Evolutionary conservation across 1,284 basidiomycete genomes (phyloP).

Genomic region (Ustilago loliicola): DNA sequence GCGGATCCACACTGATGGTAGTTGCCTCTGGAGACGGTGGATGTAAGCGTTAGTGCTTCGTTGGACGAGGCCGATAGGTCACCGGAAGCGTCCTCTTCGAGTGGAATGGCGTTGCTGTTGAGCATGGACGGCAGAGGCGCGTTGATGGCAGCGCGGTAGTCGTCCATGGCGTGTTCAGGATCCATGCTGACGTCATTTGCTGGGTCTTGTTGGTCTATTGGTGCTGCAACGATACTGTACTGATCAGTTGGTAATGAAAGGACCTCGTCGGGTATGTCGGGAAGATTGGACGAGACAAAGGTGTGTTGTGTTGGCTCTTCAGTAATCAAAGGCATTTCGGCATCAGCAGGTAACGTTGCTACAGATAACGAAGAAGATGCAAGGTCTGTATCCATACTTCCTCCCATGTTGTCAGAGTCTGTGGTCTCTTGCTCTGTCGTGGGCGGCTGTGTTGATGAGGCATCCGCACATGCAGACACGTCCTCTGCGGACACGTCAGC

Average conservation of each 20-base stretch:
- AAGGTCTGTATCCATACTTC: constrained; percentile 7
- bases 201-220: constrained; percentile 19
- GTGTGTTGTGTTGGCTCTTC: constrained; percentile 24
- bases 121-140: constrained; percentile 53
- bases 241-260: constrained; percentile 26
- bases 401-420: not conserved
- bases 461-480: constrained; percentile 5
- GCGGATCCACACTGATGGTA: constrained; percentile 70
- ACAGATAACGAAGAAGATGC: constrained; percentile 12
- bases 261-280: constrained; percentile 49
- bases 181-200: constrained; percentile 24
- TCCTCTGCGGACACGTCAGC: not conserved
- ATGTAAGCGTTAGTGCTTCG: constrained; percentile 57
- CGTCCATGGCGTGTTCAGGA: constrained; percentile 28
- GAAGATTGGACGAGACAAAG: constrained; percentile 27
- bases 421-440: not conserved
- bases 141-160: constrained; percentile 35
- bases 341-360: constrained; percentile 12
- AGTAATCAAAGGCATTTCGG: constrained; percentile 9
- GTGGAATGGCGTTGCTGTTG: constrained; percentile 45
- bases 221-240: constrained; percentile 14
- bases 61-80: constrained; percentile 50
- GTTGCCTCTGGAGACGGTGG: constrained; percentile 63
- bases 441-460: not conserved
- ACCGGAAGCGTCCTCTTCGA: constrained; percentile 49